Base-by-base conservation (phyloP, 257 asterid genomes). In the Euphrasia confusa region DNA sequence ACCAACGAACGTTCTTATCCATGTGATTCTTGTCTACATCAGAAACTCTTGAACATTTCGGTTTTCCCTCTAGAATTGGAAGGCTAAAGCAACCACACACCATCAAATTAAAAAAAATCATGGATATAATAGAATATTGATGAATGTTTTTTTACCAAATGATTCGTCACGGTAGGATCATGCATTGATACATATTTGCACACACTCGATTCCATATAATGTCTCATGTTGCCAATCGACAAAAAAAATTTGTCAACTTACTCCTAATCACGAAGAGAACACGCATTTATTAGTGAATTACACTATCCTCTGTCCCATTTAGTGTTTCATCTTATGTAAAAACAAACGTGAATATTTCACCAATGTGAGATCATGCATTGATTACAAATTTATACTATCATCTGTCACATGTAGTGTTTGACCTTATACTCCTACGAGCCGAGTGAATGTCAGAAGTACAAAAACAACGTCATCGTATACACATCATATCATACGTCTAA, bases 11-110 rank as follows among this genome's bases (percentile, higher is more conserved):
- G 3, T 45, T 45, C 21, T 14, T 45, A 57, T 77, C 74, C 45
- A 58, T 14, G 7, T 13, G 59, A 18, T 35, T 61, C 78, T 71
- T 76, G 0, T 37, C 80, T 56, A 44, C 52, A 59, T 74, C 66
- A 5, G 72, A 67, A 58, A 33, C 69, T 60, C 3, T 9, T 9
- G 42, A 37, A 9, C 2, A 11, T 2, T 9, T 37, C 42, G 9
- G 42, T 37, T 37, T 37, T 37, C 11, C 42, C 42, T 7, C 10
- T 10, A 37, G 42, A 37, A 3, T 9, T 37, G 42, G 42, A 37
- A 8, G 42, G 42, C 42, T 37, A 37, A 37, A 37, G 11, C 42
- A 37, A 37, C 10, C 42, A 37, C 11, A 2, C 12, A 37, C 42
- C 10, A 37, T 37, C 42, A 37, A 57, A 30, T 53, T 59, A 68